Evolutionary conservation across 129 eudicot species (phyloP).

Genomic region (Saposhnikovia divaricata): DNA sequence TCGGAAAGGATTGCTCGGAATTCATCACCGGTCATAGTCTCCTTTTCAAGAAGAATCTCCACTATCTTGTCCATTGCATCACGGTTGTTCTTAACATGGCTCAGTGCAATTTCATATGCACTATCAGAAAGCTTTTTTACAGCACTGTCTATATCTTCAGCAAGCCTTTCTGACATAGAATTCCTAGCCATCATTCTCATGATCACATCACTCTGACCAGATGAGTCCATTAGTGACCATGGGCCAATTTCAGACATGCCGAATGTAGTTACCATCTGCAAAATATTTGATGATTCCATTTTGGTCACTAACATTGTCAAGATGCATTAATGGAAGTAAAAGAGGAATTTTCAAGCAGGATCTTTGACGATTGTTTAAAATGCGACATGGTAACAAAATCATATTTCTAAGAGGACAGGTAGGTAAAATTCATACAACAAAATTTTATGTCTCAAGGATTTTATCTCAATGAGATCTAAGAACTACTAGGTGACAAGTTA

Average conservation of each 20-base stretch:
- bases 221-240: slow-evolving; percentile 93
- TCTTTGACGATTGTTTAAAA: slow-evolving; percentile 14
- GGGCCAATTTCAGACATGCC: slow-evolving; percentile 55
- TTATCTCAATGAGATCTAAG: not conserved
- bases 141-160: slow-evolving; percentile 82
- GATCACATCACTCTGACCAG: slow-evolving; percentile 83
- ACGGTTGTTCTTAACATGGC: slow-evolving; percentile 70
- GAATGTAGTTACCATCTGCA: slow-evolving; percentile 5
- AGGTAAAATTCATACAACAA: not conserved
- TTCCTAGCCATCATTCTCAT: slow-evolving; percentile 99
- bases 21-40: slow-evolving; percentile 87
- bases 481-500: not conserved
- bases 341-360: not conserved
- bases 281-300: not conserved
- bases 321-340: not conserved
- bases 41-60: slow-evolving; percentile 86
- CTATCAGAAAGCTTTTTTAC: slow-evolving; percentile 73
- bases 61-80: slow-evolving; percentile 97
- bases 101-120: slow-evolving; percentile 82
- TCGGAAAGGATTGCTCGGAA: slow-evolving; percentile 92
- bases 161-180: slow-evolving; percentile 91
- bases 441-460: not conserved
- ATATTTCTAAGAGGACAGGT: too few relatives aligned
- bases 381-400: not conserved
- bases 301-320: not conserved